Conservation (phyloP, 2,329 filamentous ascomycete species). For the Verticillium klebahnii region DNA sequence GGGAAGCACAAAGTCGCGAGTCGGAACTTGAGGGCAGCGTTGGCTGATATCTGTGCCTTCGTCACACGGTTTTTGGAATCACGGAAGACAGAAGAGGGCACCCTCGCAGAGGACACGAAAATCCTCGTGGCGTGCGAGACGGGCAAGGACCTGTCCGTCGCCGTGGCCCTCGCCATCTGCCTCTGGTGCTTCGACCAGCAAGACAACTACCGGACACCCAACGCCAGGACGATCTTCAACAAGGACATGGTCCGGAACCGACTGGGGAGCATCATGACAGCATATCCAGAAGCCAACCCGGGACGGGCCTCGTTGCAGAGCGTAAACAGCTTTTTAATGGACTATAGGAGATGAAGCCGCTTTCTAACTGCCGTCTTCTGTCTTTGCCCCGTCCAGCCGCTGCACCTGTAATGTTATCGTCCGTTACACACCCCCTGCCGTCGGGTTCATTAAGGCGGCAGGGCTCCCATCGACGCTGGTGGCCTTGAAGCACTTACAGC, state of each 20-base stretch:
- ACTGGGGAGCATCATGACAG: constrained; percentile 77
- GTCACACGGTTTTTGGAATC: constrained; percentile 32
- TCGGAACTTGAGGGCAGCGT: constrained; percentile 69
- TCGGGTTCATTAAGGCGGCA: background rate
- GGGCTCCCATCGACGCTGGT: background rate
- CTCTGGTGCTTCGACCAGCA: constrained; percentile 68
- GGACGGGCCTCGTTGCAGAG: constrained; percentile 82
- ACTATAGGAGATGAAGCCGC: constrained; percentile 29
- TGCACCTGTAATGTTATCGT: background rate
- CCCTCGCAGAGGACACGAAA: constrained; percentile 1
- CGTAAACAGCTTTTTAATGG: constrained; percentile 86
- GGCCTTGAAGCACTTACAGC: constrained; percentile 22
- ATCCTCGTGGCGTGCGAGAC: constrained; percentile 67
- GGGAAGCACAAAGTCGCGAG: constrained; percentile 73
- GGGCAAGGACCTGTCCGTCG: constrained; percentile 77
- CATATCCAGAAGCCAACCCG: constrained; percentile 75
- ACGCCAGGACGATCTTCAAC: constrained; percentile 40
- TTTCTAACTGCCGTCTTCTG: background rate
- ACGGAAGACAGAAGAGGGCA: background rate
- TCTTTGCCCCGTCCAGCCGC: background rate
- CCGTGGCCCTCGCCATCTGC: constrained; percentile 68
- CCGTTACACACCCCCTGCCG: background rate
- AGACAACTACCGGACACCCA: constrained; percentile 37
- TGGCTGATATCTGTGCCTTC: constrained; percentile 60
- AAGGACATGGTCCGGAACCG: constrained; percentile 75